Evolutionary conservation across 345 rosid genomes (phyloP).

Genomic region (Citrus trifoliata): DNA sequence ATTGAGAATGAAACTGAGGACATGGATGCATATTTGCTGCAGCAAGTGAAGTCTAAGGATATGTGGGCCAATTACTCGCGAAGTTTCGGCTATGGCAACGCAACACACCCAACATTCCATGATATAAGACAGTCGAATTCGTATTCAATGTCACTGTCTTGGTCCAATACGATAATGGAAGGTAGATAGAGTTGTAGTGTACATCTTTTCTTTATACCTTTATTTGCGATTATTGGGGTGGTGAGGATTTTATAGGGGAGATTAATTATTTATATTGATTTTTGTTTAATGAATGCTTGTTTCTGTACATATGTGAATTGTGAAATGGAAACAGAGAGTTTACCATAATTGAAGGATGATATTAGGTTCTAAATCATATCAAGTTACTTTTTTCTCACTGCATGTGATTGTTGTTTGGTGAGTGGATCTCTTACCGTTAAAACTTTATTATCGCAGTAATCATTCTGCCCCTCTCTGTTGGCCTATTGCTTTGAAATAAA

Average conservation of each 20-base stretch:
- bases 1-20: conserved; percentile 45
- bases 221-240: background rate
- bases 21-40: conserved; percentile 49
- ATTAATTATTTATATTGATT: background rate
- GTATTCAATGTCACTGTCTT: conserved; percentile 39
- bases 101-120: conserved; percentile 49
- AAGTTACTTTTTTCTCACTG: background rate
- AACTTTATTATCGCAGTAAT: background rate
- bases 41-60: conserved; percentile 27
- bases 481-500: too few relatives aligned
- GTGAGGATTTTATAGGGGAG: background rate
- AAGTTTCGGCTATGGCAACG: conserved; percentile 7
- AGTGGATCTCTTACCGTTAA: background rate
- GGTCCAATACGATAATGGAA: conserved; percentile 32
- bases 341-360: background rate
- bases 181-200: conserved; percentile 33
- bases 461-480: background rate
- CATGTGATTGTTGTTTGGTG: background rate
- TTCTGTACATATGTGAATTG: background rate
- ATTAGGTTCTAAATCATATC: background rate
- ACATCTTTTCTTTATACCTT: background rate
- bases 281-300: background rate
- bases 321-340: background rate
- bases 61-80: conserved; percentile 32
- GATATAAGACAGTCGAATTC: conserved; percentile 34